Conservation (phyloP, 2,329 filamentous ascomycete genomes). For the Colletotrichum eleusines region DNA sequence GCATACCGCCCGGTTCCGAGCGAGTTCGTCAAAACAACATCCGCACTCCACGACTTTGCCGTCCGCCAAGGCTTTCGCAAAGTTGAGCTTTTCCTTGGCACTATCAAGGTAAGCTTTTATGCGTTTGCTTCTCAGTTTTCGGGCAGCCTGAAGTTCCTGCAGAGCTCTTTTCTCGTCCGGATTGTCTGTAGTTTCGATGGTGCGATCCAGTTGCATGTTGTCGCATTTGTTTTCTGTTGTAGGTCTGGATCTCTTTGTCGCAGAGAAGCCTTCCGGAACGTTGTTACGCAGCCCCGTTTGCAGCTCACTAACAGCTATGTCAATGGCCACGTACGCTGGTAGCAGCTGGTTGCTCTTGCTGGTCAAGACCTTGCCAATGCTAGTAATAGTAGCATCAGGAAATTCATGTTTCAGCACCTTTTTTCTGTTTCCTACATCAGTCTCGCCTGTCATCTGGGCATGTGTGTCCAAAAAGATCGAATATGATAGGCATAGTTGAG, state of each 20-base stretch:
- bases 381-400: constrained; percentile 46
- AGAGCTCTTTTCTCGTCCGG: constrained; percentile 48
- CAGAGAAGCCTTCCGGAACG: constrained; percentile 44
- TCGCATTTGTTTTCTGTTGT: constrained; percentile 42
- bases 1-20: constrained; percentile 75
- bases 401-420: constrained; percentile 53
- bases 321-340: constrained; percentile 51
- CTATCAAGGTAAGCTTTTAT: constrained; percentile 47
- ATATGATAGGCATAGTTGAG: background rate
- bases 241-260: constrained; percentile 47
- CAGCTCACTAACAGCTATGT: constrained; percentile 39
- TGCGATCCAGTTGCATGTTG: constrained; percentile 43
- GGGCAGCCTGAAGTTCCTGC: constrained; percentile 56
- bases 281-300: constrained; percentile 2
- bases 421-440: constrained; percentile 20
- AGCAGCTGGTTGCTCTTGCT: constrained; percentile 49
- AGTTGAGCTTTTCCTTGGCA: constrained; percentile 55
- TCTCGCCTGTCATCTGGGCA: background rate
- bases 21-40: constrained; percentile 78
- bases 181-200: constrained; percentile 33
- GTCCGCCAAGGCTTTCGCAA: constrained; percentile 55
- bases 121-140: constrained; percentile 44
- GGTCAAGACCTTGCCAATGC: constrained; percentile 45
- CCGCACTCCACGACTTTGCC: constrained; percentile 75
- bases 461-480: background rate